Evolutionary conservation across 2,329 filamentous ascomycete genomes (phyloP).

Genomic region (Fusarium succisae): DNA sequence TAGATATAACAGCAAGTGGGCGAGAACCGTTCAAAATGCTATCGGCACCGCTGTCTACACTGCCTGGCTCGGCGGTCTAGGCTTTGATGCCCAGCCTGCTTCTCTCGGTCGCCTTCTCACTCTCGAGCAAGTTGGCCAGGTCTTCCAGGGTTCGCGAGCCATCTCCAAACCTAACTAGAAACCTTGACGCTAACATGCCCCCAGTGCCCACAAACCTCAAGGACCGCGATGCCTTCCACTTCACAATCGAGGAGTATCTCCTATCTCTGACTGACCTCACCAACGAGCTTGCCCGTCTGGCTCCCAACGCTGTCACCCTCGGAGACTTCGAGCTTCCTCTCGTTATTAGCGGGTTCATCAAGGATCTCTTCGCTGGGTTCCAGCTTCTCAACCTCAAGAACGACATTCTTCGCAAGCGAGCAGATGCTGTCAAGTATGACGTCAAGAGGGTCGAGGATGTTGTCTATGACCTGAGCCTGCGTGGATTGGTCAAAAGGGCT

Average conservation of each 20-base stretch:
- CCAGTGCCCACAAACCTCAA: slow-evolving; percentile 91
- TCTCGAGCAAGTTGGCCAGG: slow-evolving; percentile 84
- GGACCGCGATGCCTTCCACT: slow-evolving; percentile 88
- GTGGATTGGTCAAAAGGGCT: slow-evolving; percentile 76
- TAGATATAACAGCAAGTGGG: slow-evolving; percentile 86
- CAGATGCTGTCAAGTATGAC: slow-evolving; percentile 94
- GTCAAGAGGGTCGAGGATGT: slow-evolving; percentile 99
- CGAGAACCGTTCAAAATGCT: slow-evolving; percentile 83
- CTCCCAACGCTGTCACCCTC: slow-evolving; percentile 89
- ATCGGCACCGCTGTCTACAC: slow-evolving; percentile 65
- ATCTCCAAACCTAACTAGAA: not conserved
- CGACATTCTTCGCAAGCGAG: slow-evolving; percentile 85
- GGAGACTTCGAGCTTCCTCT: slow-evolving; percentile 88
- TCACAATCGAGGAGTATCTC: slow-evolving; percentile 97
- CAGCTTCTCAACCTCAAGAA: slow-evolving; percentile 98
- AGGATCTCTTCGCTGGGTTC: slow-evolving; percentile 94
- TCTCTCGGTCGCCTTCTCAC: slow-evolving; percentile 77
- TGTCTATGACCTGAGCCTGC: slow-evolving; percentile 91
- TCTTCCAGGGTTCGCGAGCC: slow-evolving; percentile 71
- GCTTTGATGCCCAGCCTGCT: slow-evolving; percentile 59
- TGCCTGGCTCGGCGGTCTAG: slow-evolving; percentile 83
- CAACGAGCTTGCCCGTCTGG: slow-evolving; percentile 89
- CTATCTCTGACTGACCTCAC: slow-evolving; percentile 86
- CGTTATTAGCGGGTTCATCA: slow-evolving; percentile 90
- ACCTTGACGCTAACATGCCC: not conserved